Base-by-base conservation (phyloP, 106 monocot species). In the Dioscorea alata region DNA sequence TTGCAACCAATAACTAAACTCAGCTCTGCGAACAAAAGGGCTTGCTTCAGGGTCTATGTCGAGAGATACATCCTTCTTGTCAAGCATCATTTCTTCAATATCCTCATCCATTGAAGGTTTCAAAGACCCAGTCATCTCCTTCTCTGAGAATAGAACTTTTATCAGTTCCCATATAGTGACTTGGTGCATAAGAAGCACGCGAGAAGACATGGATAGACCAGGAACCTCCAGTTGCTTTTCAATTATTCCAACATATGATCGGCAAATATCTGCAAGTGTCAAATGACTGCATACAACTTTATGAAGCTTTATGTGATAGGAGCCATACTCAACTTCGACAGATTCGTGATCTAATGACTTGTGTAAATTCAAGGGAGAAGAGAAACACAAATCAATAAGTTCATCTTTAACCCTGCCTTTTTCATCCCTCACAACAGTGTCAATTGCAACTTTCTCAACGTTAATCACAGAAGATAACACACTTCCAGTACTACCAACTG, bases 1-100 rank as follows among this genome's bases (percentile, higher is more conserved):
- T 77, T 88, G 99, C 65, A 99, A 66, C 92, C 99, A 99, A 66
- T 80, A 78, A 73, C 99, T 99, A 48, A 99, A 99, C 53, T 83
- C 80, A 57, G 99, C 99, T 82, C 99, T 87, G n/a, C 89, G 80
- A 32, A 82, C 72, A 33, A 90, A 78, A 25, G 87, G 79, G 21
- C 60, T 71, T 69, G 93, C 85, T 75, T 87, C 90, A 63, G 50
- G 60, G 73, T 99, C 99, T 74, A 85, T 77, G 35, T 83, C 81
- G 74, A 74, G 23, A 69, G 82, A 56, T 12, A 32, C 33, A 23
- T 85, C 89, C 50, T 78, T 87, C 69, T 79, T 85, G 75, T 99
- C 93, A 69, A 88, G 85, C 33, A 85, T 60, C 99, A 99, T 99
- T 8, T 78, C 85, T 67, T 86, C 86, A 52, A 24, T 70, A 4